Percentiles rank a stretch among this genome's conserved stretches.
phyloP scores from a whole-genome alignment of 192 early-diverging fungal genomes.

The Haplosporangium gracile region DNA sequence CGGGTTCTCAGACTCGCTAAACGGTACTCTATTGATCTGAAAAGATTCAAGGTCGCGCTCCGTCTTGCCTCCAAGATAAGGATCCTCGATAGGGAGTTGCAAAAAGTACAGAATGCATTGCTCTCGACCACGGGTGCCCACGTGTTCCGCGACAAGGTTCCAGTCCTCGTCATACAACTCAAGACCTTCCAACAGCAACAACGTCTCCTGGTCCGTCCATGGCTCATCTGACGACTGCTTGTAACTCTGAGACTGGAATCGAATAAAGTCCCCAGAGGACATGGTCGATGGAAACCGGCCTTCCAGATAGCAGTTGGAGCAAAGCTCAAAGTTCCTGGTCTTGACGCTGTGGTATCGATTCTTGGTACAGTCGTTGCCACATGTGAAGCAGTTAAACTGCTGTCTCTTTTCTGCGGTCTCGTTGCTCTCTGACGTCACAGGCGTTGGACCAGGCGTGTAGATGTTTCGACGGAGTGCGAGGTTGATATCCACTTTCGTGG shows the following conservation, averaged over 20 bases:
- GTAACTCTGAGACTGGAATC: slow-evolving; percentile 65
- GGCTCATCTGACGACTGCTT: slow-evolving; percentile 68
- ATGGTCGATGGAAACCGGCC: slow-evolving; percentile 91
- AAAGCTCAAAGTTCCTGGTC: slow-evolving; percentile 79
- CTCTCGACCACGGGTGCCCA: slow-evolving; percentile 90
- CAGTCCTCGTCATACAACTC: slow-evolving; percentile 97
- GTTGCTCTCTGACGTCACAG: slow-evolving; percentile 43
- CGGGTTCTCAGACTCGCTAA: slow-evolving; percentile 89
- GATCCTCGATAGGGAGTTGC: slow-evolving; percentile 91
- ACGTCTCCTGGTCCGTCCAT: slow-evolving; percentile 91
- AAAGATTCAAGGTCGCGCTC: slow-evolving; percentile 68
- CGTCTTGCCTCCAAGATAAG: slow-evolving; percentile 64
- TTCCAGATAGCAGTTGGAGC: slow-evolving; percentile 90
- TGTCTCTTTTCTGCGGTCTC: slow-evolving; percentile 61
- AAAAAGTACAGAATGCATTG: slow-evolving; percentile 93
- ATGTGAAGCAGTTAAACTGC: slow-evolving; percentile 82
- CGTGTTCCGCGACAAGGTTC: slow-evolving; percentile 91
- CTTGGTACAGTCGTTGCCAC: slow-evolving; percentile 84
- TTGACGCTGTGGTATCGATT: slow-evolving; percentile 88
- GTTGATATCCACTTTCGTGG: slow-evolving; percentile 53
- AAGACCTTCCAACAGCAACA: slow-evolving; percentile 91
- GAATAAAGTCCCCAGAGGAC: slow-evolving; percentile 91
- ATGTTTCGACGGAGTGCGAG: slow-evolving; percentile 66
- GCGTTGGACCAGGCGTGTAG: slow-evolving; percentile 60
- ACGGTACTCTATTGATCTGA: slow-evolving; percentile 80